Percentiles rank a stretch among this genome's conserved stretches.
These are phyloP conservation scores for Aspergillus egyptiacus DNA, from an alignment of 495 filamentous ascomycete species.

Conservation along the genomic window DNA sequence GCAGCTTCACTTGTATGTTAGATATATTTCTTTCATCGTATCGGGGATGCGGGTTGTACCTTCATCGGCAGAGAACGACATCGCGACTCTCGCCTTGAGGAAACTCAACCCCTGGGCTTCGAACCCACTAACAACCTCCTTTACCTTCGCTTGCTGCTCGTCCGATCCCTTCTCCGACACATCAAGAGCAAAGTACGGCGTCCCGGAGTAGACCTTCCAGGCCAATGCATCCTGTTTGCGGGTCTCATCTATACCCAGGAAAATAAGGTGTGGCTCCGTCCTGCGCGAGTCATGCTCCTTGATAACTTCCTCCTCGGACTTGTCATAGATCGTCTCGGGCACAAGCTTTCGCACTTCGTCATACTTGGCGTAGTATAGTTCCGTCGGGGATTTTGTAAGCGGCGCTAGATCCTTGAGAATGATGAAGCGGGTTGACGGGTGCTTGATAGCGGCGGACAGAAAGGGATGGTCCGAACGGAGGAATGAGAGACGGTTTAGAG, in stretches of 20 bases:
- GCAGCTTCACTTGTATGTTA: conserved; percentile 52
- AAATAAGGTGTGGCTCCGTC: conserved; percentile 65
- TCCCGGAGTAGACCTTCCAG: conserved; percentile 62
- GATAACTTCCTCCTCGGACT: conserved; percentile 67
- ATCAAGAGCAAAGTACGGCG: conserved; percentile 84
- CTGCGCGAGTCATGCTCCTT: conserved; percentile 65
- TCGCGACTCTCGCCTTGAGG: conserved; percentile 51
- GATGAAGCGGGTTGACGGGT: conserved; percentile 65
- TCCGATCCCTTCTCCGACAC: conserved; percentile 65
- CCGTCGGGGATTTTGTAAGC: conserved; percentile 51
- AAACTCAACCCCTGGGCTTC: conserved; percentile 56
- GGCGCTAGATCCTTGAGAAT: conserved; percentile 76
- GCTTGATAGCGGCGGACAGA: conserved; percentile 66
- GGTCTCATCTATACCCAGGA: conserved; percentile 78
- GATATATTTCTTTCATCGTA: conserved; percentile 1
- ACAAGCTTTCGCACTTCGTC: conserved; percentile 63
- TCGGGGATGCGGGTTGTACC: conserved; percentile 37
- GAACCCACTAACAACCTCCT: conserved; percentile 49
- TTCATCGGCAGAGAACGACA: conserved; percentile 52
- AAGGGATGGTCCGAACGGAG: conserved; percentile 74
- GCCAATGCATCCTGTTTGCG: conserved; percentile 43
- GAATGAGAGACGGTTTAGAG: conserved; percentile 78
- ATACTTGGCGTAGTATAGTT: conserved; percentile 57
- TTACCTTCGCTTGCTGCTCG: conserved; percentile 40
- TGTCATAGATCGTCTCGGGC: conserved; percentile 61